phyloP scores from a whole-genome alignment of 2,329 filamentous ascomycete genomes.

The Ceratocystis lukuohia region DNA sequence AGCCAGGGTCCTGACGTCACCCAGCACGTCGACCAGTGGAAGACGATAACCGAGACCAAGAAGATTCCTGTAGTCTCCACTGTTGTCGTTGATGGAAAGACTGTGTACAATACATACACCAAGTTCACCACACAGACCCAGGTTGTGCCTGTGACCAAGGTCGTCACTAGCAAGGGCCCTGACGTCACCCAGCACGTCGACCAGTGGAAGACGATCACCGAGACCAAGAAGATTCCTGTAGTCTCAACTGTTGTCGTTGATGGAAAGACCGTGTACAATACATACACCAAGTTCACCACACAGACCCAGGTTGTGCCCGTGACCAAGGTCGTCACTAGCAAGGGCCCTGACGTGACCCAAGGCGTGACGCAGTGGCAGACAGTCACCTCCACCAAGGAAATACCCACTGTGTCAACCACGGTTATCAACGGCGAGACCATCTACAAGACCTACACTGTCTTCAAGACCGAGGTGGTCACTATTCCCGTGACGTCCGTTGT shows the following conservation, averaged over 20 bases:
- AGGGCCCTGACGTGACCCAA: constrained; percentile 12
- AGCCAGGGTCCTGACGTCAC: constrained; percentile 12
- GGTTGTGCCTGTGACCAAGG: not conserved
- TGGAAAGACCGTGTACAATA: not conserved
- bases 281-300: constrained; percentile 4
- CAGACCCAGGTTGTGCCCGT: not conserved
- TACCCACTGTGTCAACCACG: constrained; percentile 3
- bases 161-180: constrained; percentile 10
- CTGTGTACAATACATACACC: constrained; percentile 4
- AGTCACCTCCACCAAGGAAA: constrained; percentile 7
- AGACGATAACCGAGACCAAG: constrained; percentile 8
- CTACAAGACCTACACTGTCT: not conserved
- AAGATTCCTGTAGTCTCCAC: not conserved
- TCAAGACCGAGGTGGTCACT: constrained; percentile 7
- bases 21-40: not conserved
- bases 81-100: not conserved
- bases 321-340: constrained; percentile 5
- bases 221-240: not conserved
- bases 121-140: not conserved
- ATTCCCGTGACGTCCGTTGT: constrained; percentile 1
- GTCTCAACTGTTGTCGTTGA: not conserved
- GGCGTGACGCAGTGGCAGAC: constrained; percentile 7
- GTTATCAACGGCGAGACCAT: constrained; percentile 16
- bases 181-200: constrained; percentile 6
- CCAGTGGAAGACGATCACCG: constrained; percentile 6